Evolutionary conservation across 129 eudicot genomes (phyloP).

Genomic region (Arctium minus): DNA sequence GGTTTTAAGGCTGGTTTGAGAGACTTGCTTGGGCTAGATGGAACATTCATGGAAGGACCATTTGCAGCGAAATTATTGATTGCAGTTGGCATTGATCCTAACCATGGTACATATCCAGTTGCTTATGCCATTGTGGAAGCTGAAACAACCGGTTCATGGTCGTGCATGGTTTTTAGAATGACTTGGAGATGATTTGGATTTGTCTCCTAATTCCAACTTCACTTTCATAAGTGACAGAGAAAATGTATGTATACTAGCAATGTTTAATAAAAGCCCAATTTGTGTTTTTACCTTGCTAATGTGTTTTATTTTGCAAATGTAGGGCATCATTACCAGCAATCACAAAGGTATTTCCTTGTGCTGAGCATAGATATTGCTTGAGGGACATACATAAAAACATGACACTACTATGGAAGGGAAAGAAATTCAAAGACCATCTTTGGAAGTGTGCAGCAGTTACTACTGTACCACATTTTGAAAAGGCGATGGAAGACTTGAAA

Average conservation of each 20-base stretch:
- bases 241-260: not conserved
- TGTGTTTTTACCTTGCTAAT: not conserved
- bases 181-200: not conserved
- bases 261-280: not conserved
- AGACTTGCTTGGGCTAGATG: not conserved
- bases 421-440: not conserved
- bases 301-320: not conserved
- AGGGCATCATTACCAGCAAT: not conserved
- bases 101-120: not conserved
- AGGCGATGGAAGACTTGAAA: not conserved
- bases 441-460: not conserved
- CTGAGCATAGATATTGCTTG: not conserved
- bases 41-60: not conserved
- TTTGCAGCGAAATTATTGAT: not conserved
- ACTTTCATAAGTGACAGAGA: not conserved
- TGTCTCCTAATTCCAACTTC: not conserved
- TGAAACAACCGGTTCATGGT: not conserved
- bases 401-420: not conserved
- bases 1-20: slow-evolving; percentile 4
- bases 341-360: not conserved
- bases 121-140: not conserved
- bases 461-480: not conserved
- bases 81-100: not conserved
- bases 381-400: not conserved
- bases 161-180: not conserved